phyloP scores from a whole-genome alignment of 2,329 filamentous ascomycete species.

The Monilinia polystroma region DNA sequence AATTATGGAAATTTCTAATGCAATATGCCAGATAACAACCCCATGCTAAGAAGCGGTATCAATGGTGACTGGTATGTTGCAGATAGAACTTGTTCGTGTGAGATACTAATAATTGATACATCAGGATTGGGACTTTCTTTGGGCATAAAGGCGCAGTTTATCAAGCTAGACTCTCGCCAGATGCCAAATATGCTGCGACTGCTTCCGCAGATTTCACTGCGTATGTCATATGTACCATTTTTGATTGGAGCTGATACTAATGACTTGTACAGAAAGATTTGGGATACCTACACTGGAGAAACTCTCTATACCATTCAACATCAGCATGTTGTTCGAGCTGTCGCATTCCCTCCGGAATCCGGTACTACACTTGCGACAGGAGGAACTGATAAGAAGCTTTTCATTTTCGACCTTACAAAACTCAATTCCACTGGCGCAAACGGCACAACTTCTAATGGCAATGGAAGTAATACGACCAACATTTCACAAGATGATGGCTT shows the following conservation, averaged over 20 bases:
- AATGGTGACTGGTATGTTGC: slow-evolving; percentile 80
- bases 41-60: slow-evolving; percentile 94
- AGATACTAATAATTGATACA: slow-evolving; percentile 31
- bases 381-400: slow-evolving; percentile 93
- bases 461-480: slow-evolving; percentile 43
- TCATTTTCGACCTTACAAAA: slow-evolving; percentile 80
- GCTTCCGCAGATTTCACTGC: slow-evolving; percentile 95
- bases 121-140: slow-evolving; percentile 90
- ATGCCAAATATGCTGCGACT: slow-evolving; percentile 85
- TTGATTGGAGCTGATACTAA: slow-evolving; percentile 37
- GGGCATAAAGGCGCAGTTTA: slow-evolving; percentile 98
- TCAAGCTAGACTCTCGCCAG: slow-evolving; percentile 87
- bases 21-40: slow-evolving; percentile 75
- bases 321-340: slow-evolving; percentile 89
- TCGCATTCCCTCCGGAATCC: slow-evolving; percentile 82
- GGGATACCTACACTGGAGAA: slow-evolving; percentile 95
- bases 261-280: slow-evolving; percentile 70
- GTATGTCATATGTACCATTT: slow-evolving; percentile 50
- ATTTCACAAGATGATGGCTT: slow-evolving; percentile 65
- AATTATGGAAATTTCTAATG: slow-evolving; percentile 20
- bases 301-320: slow-evolving; percentile 84
- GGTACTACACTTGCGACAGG: slow-evolving; percentile 88
- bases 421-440: slow-evolving; percentile 37
- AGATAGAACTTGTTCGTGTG: slow-evolving; percentile 2
- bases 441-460: slow-evolving; percentile 34